Percentiles rank a stretch among this genome's conserved stretches.
phyloP scores from a whole-genome alignment of 208 protist genomes.

The Acanthamoeba royreba region DNA sequence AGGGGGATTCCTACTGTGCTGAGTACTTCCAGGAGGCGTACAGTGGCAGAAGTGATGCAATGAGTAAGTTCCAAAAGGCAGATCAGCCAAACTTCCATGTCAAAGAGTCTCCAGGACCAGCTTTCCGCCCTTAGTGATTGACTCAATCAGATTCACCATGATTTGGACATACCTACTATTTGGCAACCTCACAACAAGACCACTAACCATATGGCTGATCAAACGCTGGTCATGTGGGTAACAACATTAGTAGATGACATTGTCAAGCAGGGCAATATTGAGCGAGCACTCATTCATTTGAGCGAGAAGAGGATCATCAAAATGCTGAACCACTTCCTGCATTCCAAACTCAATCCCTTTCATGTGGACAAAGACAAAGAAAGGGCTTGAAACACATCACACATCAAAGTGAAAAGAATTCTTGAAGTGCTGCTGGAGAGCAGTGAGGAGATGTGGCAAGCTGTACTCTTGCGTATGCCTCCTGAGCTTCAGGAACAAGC shows the following conservation, averaged over 20 bases:
- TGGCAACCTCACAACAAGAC: not conserved
- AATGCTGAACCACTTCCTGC: not conserved
- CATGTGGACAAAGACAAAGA: too few relatives aligned
- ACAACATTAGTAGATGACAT: not conserved
- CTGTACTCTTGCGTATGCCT: too few relatives aligned
- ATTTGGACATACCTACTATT: not conserved
- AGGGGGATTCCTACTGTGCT: not conserved
- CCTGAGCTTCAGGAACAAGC: too few relatives aligned
- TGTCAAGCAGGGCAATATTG: not conserved
- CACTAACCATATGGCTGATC: not conserved
- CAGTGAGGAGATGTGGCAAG: too few relatives aligned
- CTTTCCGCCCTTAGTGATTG: not conserved
- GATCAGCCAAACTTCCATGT: not conserved
- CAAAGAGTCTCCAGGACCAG: not conserved
- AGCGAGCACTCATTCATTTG: not conserved
- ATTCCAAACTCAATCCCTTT: too few relatives aligned
- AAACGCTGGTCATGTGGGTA: not conserved
- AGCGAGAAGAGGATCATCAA: not conserved
- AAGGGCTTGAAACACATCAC: too few relatives aligned
- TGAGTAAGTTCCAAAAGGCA: not conserved
- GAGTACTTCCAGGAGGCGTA: not conserved
- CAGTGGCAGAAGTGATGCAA: too few relatives aligned
- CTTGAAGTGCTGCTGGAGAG: too few relatives aligned
- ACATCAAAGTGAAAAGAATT: too few relatives aligned
- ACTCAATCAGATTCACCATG: not conserved